Evolutionary conservation across 2,329 filamentous ascomycete species (phyloP), one percentile per base, ranked within the genome.

Genomic region (Xylariaceae sp.): DNA sequence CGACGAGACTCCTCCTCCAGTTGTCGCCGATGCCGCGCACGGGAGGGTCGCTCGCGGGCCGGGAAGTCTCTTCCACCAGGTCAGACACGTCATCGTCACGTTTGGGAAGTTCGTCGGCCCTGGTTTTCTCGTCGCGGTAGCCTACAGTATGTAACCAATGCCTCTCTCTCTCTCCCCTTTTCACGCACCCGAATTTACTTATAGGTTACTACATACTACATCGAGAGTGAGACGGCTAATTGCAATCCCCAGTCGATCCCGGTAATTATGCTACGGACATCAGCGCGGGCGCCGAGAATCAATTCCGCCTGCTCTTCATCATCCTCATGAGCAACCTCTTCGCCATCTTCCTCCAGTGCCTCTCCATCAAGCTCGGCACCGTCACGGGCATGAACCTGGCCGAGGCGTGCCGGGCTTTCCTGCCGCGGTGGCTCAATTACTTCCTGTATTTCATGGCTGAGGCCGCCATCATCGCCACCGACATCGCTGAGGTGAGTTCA

Each of bases 191-290:
- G 10, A 29, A 44, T 29, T 29, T 20, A 32, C 32, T 43, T 52
- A 21, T 52, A n/a, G n/a, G n/a, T n/a, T n/a, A n/a, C n/a, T n/a
- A n/a, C n/a, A n/a, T n/a, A n/a, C n/a, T n/a, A n/a, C 5, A 9
- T 45, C 18, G 5, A 42, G 6, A 19, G 19, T 18, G 2, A 16
- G 3, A 14, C 16, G 23, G 26, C 41, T 57, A 20, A 55, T 45
- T 48, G 44, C 18, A 44, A 16, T 10, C 19, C 21, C 4, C 48
- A 81, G 79, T 84, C 62, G 82, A 85, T 59, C 82, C 79, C 48
- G 85, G 85, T 56, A 90, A 90, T 70, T 90, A 90, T 68, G 80
- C 87, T 1, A 90, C 88, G 19, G 87, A 87, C 69, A 83, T 89
- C 46, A 82, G 85, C 7, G 87, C 87, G 44, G 88, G 88, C 50